Base-by-base conservation (phyloP, 2,329 filamentous ascomycete species). In the Penicillium aurantiogriseum region DNA sequence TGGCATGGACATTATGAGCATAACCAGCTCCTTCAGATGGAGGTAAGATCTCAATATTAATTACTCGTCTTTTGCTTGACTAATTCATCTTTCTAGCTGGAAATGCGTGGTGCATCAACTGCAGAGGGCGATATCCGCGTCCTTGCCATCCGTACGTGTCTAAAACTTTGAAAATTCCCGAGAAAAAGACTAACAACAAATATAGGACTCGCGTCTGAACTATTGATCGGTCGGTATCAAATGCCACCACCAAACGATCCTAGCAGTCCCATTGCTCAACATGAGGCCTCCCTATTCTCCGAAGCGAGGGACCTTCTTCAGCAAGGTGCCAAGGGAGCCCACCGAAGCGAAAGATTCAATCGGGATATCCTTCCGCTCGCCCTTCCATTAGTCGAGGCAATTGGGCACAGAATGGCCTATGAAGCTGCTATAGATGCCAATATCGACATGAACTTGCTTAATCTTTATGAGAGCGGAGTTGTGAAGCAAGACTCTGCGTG, bases 201-300 rank as follows among this genome's bases (percentile, higher is more conserved):
- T 3, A 46, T 13, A 71, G 67, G 69, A 7, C 61, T 71, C 1
- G 69, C 63, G 15, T 62, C 59, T 3, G 69, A 71, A 27, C 58
- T 71, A 1, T 47, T 71, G 0, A 33, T 71, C 17, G 63, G 63
- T 5, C 62, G 67, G 15, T 71, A 70, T 25, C 23, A 61, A 23
- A 21, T 69, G 3, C 66, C 68, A 1, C 23, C 57, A 0, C 39
- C 67, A 3, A 50, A 35, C 10, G 13, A 61, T 5, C 59, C 65
- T 0, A 40, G 17, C 2, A 51, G 51, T 17, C 29, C 61, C 1
- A n/a, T 71, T 7, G 65, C 67, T 3, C 61, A 46, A 4, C 38
- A 40, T 15, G 38, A 40, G 19, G 38, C 38, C 19, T 40, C 38
- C 11, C 38, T 40, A 4, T 40, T 40, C 38, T 40, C 38, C 11